A percentile compares a stretch with the other conserved stretches of the same genome.
Evolutionary conservation across 768 basidiomycete genomes (phyloP).

Genomic region (Hygrophorus pudorinus): DNA sequence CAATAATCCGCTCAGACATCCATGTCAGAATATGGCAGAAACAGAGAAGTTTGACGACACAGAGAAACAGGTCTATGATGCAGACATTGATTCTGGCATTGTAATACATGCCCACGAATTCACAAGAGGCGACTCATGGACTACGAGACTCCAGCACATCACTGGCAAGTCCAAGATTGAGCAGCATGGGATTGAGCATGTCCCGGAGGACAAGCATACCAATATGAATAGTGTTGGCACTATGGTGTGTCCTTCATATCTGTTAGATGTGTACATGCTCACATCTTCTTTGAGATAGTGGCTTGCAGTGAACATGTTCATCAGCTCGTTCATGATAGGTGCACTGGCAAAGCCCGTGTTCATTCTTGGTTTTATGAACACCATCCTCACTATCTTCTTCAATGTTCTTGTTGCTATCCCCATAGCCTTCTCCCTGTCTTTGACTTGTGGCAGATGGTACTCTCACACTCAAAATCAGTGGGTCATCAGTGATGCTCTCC

Average conservation of each 20-base stretch:
- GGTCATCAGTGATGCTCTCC: too few relatives aligned
- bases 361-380: too few relatives aligned
- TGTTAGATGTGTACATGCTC: neutral
- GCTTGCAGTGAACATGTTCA: constrained; percentile 1
- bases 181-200: constrained; percentile 1
- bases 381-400: neutral
- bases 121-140: neutral
- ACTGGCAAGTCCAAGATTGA: neutral
- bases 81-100: too few relatives aligned
- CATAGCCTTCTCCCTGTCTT: neutral
- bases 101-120: neutral
- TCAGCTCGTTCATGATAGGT: constrained; percentile 2
- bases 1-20: too few relatives aligned
- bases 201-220: neutral
- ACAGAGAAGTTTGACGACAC: too few relatives aligned
- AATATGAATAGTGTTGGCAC: neutral
- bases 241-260: neutral
- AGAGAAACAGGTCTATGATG: too few relatives aligned
- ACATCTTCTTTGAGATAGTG: too few relatives aligned
- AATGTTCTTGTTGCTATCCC: neutral
- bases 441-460: neutral
- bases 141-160: neutral
- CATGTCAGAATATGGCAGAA: too few relatives aligned
- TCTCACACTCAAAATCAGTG: neutral
- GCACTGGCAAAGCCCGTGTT: too few relatives aligned